Percentiles rank a stretch among this genome's conserved stretches.
phyloP scores from a whole-genome alignment of 768 basidiomycete genomes.

The Kwoniella bestiolae region DNA sequence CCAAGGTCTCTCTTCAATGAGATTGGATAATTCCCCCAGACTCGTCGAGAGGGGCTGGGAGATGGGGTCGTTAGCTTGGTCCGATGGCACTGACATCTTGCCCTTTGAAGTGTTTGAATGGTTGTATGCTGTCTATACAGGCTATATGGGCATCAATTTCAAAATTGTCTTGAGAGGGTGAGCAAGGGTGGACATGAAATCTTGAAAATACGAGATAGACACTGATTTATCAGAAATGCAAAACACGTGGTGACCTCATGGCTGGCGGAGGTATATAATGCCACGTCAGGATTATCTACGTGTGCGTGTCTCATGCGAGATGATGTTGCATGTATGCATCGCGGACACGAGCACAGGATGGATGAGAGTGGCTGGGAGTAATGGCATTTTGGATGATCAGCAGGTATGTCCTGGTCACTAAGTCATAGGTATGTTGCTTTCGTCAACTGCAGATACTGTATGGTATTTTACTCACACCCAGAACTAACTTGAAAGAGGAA shows the following conservation, averaged over 20 bases:
- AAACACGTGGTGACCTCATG: neutral
- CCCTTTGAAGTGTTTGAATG: neutral
- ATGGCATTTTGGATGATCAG: too few species aligned
- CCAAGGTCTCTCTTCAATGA: slow-evolving; percentile 28
- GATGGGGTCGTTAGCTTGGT: neutral
- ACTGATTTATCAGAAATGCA: neutral
- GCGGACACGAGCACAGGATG: too few species aligned
- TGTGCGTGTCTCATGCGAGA: too few species aligned
- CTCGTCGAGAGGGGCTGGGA: slow-evolving; percentile 7
- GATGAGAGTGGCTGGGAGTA: too few species aligned
- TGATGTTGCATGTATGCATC: too few species aligned
- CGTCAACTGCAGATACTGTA: too few species aligned
- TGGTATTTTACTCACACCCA: too few species aligned
- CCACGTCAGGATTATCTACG: neutral
- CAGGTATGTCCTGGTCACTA: too few species aligned
- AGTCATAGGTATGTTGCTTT: too few species aligned
- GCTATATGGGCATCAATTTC: neutral
- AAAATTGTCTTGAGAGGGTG: neutral
- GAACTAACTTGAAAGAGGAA: too few species aligned
- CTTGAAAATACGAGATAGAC: neutral
- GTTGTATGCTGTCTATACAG: neutral
- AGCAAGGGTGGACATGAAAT: slow-evolving; percentile 8
- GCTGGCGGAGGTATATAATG: neutral
- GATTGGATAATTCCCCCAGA: slow-evolving; percentile 13
- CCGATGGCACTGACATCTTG: neutral